Conservation (phyloP, 768 basidiomycete species). For the Serendipita sp. region DNA sequence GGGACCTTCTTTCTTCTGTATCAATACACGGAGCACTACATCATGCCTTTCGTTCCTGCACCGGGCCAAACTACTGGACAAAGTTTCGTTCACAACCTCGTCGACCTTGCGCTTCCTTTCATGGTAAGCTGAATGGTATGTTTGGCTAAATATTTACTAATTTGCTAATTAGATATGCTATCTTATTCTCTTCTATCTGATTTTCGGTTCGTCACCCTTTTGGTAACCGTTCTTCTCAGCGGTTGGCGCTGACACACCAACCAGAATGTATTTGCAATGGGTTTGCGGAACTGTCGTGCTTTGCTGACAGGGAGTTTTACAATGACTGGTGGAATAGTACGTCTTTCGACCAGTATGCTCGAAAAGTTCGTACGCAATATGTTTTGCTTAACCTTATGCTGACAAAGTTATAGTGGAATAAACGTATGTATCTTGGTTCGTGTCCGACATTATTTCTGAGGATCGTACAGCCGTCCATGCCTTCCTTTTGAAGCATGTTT, state of each 20-base stretch:
- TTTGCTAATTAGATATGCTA: slow-evolving; percentile 41
- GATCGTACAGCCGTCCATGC: slow-evolving; percentile 56
- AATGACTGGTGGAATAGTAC: slow-evolving; percentile 99
- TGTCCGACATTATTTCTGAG: background rate
- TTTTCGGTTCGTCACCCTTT: slow-evolving; percentile 42
- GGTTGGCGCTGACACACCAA: no score
- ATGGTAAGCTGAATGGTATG: slow-evolving; percentile 30
- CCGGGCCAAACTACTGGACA: slow-evolving; percentile 49
- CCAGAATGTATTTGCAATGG: slow-evolving; percentile 87
- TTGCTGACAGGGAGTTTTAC: slow-evolving; percentile 95
- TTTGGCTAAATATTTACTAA: background rate
- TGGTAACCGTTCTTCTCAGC: slow-evolving; percentile 1
- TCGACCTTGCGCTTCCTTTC: slow-evolving; percentile 84
- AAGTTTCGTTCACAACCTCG: slow-evolving; percentile 55
- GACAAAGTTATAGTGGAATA: background rate
- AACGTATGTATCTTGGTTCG: background rate
- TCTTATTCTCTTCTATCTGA: slow-evolving; percentile 70
- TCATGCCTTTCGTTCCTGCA: slow-evolving; percentile 58
- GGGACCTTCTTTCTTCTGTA: slow-evolving; percentile 92
- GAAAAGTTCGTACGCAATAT: slow-evolving; percentile 79
- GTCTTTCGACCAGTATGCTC: slow-evolving; percentile 91
- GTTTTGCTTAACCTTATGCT: background rate
- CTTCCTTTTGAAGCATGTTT: slow-evolving; percentile 91
- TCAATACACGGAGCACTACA: slow-evolving; percentile 73
- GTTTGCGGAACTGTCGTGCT: slow-evolving; percentile 87